These are phyloP conservation scores for Cyclotella cryptica DNA, from an alignment of 108 stramenopile species.

Conservation along the genomic window DNA sequence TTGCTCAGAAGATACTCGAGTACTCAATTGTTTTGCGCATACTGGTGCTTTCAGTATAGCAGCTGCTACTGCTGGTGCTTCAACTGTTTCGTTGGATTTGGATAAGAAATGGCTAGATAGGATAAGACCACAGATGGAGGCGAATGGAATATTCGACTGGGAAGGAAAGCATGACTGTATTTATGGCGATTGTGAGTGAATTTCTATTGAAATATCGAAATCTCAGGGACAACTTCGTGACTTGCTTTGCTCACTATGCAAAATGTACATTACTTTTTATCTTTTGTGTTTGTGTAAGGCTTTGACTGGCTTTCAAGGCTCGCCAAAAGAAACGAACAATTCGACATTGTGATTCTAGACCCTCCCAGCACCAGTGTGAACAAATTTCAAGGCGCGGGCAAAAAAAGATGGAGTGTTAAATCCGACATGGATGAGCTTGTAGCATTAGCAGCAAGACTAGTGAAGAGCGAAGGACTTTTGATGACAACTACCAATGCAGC, in stretches of 20 bases:
- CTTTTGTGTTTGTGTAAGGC: constrained; percentile 14
- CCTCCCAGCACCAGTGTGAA: constrained; percentile 82
- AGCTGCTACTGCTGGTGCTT: constrained; percentile 70
- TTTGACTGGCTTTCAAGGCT: constrained; percentile 86
- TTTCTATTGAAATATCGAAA: not conserved
- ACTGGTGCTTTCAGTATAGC: constrained; percentile 85
- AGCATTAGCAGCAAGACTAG: constrained; percentile 76
- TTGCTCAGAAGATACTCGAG: constrained; percentile 69
- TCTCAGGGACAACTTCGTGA: not conserved
- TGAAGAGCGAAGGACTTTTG: constrained; percentile 75
- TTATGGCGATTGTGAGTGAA: constrained; percentile 81
- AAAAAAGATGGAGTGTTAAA: constrained; percentile 85
- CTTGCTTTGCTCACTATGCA: not conserved
- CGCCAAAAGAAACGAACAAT: constrained; percentile 81
- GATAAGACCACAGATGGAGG: constrained; percentile 74
- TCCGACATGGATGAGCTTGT: constrained; percentile 81
- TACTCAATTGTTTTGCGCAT: constrained; percentile 88
- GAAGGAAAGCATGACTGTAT: constrained; percentile 82
- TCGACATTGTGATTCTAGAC: constrained; percentile 88
- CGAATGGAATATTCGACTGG: constrained; percentile 77
- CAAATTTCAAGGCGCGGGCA: constrained; percentile 61
- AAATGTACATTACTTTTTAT: not conserved
- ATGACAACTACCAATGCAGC: constrained; percentile 83
- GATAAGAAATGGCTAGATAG: constrained; percentile 86
- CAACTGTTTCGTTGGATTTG: constrained; percentile 81